phyloP scores from a whole-genome alignment of 139 green algal species.

The Micromonas pusilla region DNA sequence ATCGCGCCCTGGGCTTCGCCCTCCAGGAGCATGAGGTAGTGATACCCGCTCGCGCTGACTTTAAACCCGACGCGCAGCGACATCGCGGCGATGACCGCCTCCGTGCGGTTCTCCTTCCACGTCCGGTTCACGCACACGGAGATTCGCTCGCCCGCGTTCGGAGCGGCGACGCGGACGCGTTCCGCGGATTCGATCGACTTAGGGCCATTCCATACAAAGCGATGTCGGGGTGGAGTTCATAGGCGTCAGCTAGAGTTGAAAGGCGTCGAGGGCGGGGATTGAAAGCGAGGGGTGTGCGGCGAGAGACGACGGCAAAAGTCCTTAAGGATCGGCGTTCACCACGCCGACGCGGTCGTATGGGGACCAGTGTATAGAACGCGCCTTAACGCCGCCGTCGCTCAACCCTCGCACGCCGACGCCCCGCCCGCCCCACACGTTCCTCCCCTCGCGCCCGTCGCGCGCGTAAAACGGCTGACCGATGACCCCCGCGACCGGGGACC shows the following conservation, averaged over 20 bases:
- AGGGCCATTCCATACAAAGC: too few relatives aligned
- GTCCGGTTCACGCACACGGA: constrained; percentile 12
- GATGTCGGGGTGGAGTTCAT: too few relatives aligned
- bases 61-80: neutral
- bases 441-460: neutral
- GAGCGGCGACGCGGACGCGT: too few relatives aligned
- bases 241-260: too few relatives aligned
- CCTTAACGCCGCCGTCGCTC: neutral
- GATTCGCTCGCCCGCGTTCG: neutral
- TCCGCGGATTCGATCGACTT: too few relatives aligned
- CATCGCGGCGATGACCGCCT: neutral
- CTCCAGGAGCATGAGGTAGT: constrained; percentile 29
- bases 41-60: constrained; percentile 23
- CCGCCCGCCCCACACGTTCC: constrained; percentile 27
- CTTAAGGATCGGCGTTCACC: too few relatives aligned
- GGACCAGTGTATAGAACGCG: neutral
- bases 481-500: constrained; percentile 24
- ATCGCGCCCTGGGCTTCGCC: constrained; percentile 18
- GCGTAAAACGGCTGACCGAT: constrained; percentile 34
- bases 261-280: too few relatives aligned
- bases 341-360: too few relatives aligned
- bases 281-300: too few relatives aligned
- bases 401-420: constrained; percentile 23
- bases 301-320: too few relatives aligned
- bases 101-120: neutral